Percentiles rank a stretch among this genome's conserved stretches.
phyloP scores from a whole-genome alignment of 2,329 filamentous ascomycete genomes.

The Graphilbum ipis-grandicollis region DNA sequence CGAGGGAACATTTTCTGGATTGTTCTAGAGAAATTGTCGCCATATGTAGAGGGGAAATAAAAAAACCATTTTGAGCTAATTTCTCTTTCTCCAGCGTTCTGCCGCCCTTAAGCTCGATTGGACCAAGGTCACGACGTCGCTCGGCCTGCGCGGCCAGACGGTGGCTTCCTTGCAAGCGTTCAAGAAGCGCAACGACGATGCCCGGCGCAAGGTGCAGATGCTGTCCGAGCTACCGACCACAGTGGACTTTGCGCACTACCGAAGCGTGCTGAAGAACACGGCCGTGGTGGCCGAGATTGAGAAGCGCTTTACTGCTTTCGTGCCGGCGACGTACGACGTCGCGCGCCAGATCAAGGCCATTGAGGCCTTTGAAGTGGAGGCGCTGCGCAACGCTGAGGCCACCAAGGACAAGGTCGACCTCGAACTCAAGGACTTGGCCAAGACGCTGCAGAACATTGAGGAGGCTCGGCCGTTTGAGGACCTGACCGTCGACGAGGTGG shows the following conservation, averaged over 20 bases:
- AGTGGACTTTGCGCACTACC: conserved; percentile 91
- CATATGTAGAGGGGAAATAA: no score
- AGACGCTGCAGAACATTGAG: conserved; percentile 95
- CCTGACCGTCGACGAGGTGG: conserved; percentile 93
- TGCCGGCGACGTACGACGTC: conserved; percentile 87
- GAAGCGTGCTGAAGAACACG: conserved; percentile 84
- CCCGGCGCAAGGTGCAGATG: conserved; percentile 75
- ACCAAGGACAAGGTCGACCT: conserved; percentile 93
- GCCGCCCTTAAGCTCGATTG: conserved; percentile 99
- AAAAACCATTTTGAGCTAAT: no score
- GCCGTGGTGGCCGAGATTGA: conserved; percentile 93
- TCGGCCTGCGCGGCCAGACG: conserved; percentile 91
- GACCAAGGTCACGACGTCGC: conserved; percentile 83
- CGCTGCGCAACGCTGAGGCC: conserved; percentile 88
- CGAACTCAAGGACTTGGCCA: conserved; percentile 84
- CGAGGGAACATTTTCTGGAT: not conserved
- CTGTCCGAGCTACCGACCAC: conserved; percentile 72
- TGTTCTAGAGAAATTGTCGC: no score
- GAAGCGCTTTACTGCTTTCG: conserved; percentile 82
- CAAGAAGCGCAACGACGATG: conserved; percentile 99
- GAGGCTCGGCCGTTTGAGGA: conserved; percentile 89
- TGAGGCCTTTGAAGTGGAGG: conserved; percentile 93
- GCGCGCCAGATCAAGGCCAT: conserved; percentile 92
- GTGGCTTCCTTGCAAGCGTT: conserved; percentile 81
- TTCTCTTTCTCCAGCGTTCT: conserved; percentile 52